phyloP scores from a whole-genome alignment of 1,139 yeast species.

The Debaryomyces fabryi region DNA sequence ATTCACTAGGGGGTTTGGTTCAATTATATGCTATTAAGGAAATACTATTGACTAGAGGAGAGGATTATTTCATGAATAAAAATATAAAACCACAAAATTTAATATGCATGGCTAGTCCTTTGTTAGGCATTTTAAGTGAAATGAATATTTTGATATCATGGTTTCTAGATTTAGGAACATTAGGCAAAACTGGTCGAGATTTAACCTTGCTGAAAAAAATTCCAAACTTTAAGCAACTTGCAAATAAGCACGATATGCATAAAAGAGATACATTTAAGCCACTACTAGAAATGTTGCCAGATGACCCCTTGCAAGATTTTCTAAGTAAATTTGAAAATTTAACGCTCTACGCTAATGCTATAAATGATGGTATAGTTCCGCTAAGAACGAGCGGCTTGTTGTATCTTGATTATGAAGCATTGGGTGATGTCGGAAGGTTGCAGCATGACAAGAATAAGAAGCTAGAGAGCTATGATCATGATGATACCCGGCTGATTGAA shows the following conservation, averaged over 20 bases:
- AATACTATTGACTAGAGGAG: conserved; percentile 50
- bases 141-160: conserved; percentile 85
- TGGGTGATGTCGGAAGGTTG: conserved; percentile 38
- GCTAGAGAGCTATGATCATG: not conserved
- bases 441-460: conserved; percentile 19
- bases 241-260: conserved; percentile 12
- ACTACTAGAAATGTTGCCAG: conserved; percentile 69
- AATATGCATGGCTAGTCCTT: conserved; percentile 82
- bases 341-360: conserved; percentile 76
- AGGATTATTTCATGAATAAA: conserved; percentile 61
- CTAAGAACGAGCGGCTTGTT: conserved; percentile 60
- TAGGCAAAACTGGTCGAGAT: conserved; percentile 93
- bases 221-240: conserved; percentile 18
- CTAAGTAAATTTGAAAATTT: conserved; percentile 65
- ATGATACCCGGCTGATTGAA: conserved; percentile 14
- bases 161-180: conserved; percentile 81
- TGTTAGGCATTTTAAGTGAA: conserved; percentile 80
- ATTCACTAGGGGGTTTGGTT: conserved; percentile 87
- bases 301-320: conserved; percentile 74
- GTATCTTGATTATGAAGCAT: conserved; percentile 49
- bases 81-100: conserved; percentile 66
- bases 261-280: conserved; percentile 49
- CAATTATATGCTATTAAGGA: conserved; percentile 91
- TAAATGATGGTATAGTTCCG: conserved; percentile 95
- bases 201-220: conserved; percentile 57